Percentiles rank a stretch among this genome's conserved stretches.
phyloP scores from a whole-genome alignment of 2,329 filamentous ascomycete genomes.

The Colletotrichum shisoi region DNA sequence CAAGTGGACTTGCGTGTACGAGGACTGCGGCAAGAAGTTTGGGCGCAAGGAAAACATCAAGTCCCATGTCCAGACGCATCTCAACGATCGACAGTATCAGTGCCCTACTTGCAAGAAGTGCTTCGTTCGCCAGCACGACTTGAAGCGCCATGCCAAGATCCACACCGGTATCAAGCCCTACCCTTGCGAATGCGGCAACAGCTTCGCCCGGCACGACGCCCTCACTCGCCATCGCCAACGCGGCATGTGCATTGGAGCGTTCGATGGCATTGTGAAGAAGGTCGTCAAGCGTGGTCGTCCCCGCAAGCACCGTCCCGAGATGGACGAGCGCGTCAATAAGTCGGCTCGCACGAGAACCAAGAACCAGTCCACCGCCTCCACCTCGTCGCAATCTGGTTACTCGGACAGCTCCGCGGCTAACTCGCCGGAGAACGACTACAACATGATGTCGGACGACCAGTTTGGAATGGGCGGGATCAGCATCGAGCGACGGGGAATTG shows the following conservation, averaged over 20 bases:
- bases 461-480: constrained; percentile 56
- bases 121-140: constrained; percentile 95
- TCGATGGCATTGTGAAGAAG: constrained; percentile 76
- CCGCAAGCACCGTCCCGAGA: constrained; percentile 67
- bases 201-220: constrained; percentile 93
- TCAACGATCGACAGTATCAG: constrained; percentile 93
- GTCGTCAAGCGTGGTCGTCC: constrained; percentile 70
- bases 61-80: constrained; percentile 96
- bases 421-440: constrained; percentile 61
- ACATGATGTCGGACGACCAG: constrained; percentile 48
- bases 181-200: constrained; percentile 91
- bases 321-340: constrained; percentile 65
- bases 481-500: constrained; percentile 34
- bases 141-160: constrained; percentile 97
- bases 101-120: constrained; percentile 94
- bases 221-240: constrained; percentile 92
- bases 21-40: constrained; percentile 86
- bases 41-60: constrained; percentile 99
- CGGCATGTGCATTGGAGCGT: constrained; percentile 95
- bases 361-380: constrained; percentile 60
- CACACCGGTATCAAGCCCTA: constrained; percentile 97
- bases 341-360: constrained; percentile 63
- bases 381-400: constrained; percentile 63
- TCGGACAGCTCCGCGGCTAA: constrained; percentile 64
- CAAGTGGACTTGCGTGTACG: constrained; percentile 79